Percentiles rank a stretch among this genome's conserved stretches.
phyloP scores from a whole-genome alignment of 495 filamentous ascomycete species.

The Pyrenula massariospora region DNA sequence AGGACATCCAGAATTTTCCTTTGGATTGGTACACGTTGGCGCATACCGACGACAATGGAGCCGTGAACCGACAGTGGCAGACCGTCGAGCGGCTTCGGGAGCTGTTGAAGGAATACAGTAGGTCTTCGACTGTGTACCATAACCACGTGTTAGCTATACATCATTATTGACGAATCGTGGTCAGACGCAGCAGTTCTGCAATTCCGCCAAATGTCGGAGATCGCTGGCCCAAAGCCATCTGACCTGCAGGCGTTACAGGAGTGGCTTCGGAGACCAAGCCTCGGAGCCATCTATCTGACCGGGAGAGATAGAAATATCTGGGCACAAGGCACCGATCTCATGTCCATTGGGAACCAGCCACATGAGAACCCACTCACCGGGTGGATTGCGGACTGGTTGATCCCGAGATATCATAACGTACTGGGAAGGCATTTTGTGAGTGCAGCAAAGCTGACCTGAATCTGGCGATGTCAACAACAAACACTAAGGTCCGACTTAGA shows the following conservation, averaged over 20 bases:
- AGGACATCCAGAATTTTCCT: not conserved
- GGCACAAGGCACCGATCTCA: not conserved
- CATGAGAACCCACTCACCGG: not conserved
- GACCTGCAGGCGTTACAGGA: not conserved
- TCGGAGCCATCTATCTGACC: not conserved
- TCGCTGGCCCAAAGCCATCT: not conserved
- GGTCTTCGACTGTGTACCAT: not conserved
- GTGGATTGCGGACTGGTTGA: not conserved
- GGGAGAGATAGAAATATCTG: not conserved
- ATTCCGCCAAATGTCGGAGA: not conserved
- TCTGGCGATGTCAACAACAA: not conserved
- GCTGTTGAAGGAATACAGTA: not conserved
- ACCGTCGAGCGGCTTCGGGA: not conserved
- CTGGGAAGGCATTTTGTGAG: not conserved
- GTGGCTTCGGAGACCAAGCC: not conserved
- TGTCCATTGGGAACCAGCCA: not conserved
- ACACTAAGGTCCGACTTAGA: not conserved
- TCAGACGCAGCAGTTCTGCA: not conserved
- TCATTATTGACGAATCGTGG: not conserved
- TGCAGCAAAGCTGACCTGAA: not conserved
- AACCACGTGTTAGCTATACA: not conserved
- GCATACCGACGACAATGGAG: not conserved
- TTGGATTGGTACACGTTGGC: not conserved
- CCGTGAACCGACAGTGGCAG: not conserved
- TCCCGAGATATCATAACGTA: not conserved